Conservation (phyloP, 345 rosid genomes). For the Eucalyptus pauciflora region DNA sequence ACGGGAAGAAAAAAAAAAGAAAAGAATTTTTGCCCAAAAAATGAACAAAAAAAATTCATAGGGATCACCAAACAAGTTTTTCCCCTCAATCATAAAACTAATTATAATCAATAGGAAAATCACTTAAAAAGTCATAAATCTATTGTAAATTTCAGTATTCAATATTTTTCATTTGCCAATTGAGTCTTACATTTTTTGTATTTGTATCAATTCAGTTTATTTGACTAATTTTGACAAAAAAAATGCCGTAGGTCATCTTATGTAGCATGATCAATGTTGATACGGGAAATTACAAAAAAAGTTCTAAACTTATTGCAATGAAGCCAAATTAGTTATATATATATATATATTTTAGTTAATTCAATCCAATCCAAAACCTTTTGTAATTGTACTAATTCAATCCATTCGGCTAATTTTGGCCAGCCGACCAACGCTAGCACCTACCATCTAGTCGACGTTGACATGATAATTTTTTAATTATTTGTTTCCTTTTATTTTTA, state of each 20-base stretch:
- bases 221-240: rapidly evolving
- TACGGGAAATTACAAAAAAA: rapidly evolving
- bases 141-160: too few species aligned
- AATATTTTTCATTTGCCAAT: too few species aligned
- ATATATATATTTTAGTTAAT: too few species aligned
- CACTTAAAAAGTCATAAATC: rapidly evolving
- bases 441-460: rapidly evolving
- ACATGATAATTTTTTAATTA: too few species aligned
- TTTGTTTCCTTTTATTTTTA: too few species aligned
- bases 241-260: rapidly evolving
- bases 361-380: rapidly evolving
- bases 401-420: rapidly evolving
- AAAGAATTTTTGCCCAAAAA: neutral
- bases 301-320: too few species aligned
- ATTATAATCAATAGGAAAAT: too few species aligned
- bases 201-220: neutral
- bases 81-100: neutral
- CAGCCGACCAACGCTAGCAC: rapidly evolving
- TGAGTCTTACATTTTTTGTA: rapidly evolving
- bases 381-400: too few species aligned
- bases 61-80: neutral
- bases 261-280: too few species aligned
- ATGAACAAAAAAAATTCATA: neutral
- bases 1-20: rapidly evolving
- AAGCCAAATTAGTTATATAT: too few species aligned